A percentile compares a stretch with the other conserved stretches of the same genome.
Conservation (phyloP, 257 asterid species). For the Rauvolfia tetraphylla region DNA sequence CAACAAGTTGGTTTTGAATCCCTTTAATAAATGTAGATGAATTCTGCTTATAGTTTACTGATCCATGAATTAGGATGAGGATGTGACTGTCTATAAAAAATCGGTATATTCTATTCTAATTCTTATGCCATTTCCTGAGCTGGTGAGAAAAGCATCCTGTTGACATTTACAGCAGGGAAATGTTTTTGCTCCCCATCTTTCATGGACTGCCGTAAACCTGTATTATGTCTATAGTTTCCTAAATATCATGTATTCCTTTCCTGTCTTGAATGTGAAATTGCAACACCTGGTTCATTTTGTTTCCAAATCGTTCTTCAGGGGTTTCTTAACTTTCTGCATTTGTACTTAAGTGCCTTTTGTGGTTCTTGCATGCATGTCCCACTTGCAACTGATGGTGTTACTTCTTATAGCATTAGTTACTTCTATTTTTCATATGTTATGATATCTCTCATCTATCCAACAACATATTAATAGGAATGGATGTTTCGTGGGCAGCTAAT, state of each 20-base stretch:
- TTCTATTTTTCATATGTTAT: background rate
- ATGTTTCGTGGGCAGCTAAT: conserved; percentile 2
- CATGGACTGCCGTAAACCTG: background rate
- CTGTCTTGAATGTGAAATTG: background rate
- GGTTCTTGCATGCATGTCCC: background rate
- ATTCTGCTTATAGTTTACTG: background rate
- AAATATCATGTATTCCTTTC: background rate
- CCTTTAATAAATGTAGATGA: background rate
- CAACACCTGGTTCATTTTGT: background rate
- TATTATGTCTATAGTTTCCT: background rate
- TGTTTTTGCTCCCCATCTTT: background rate
- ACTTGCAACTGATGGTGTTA: background rate
- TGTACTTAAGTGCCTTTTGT: background rate
- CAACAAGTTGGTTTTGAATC: background rate
- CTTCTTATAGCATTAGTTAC: background rate
- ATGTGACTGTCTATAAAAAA: background rate
- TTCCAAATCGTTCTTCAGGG: background rate
- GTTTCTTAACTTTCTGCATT: background rate
- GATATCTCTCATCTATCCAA: background rate
- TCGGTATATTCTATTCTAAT: background rate
- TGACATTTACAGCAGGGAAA: background rate
- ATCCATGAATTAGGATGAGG: background rate
- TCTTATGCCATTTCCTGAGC: background rate
- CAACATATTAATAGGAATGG: background rate
- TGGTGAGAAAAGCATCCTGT: background rate